Conservation (phyloP, 2,329 filamentous ascomycete genomes). For the Cordyceps tenuipes region DNA sequence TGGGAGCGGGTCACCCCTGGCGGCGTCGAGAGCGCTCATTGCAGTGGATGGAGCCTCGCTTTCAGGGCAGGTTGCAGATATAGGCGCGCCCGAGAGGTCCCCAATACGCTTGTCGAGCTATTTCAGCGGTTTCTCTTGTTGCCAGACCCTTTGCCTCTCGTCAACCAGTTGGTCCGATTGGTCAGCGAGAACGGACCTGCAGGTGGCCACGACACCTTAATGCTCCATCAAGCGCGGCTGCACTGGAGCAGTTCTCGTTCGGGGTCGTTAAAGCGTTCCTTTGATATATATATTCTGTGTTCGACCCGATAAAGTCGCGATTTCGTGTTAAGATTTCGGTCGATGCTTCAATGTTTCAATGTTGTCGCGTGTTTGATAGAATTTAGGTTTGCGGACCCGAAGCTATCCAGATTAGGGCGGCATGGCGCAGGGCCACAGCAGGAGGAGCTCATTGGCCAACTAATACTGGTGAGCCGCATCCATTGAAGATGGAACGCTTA, state of each 20-base stretch:
- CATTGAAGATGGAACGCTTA: too few relatives aligned
- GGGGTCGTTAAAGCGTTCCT: too few relatives aligned
- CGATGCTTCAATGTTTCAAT: neutral
- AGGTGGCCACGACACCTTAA: neutral
- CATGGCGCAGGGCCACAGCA: neutral
- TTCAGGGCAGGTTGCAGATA: neutral
- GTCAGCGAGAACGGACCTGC: neutral
- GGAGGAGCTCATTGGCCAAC: slow-evolving; percentile 7
- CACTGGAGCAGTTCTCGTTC: neutral
- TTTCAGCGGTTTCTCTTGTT: neutral
- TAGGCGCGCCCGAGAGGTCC: neutral
- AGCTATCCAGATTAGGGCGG: slow-evolving; percentile 7
- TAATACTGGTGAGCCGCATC: neutral
- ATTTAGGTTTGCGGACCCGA: neutral
- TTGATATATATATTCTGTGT: neutral
- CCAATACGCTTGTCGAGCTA: neutral
- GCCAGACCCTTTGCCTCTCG: neutral
- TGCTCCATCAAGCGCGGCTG: slow-evolving; percentile 5
- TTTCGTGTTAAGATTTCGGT: neutral
- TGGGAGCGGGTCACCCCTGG: neutral
- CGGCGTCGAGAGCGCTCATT: neutral
- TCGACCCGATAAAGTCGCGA: neutral
- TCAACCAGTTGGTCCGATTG: neutral
- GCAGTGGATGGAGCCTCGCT: neutral
- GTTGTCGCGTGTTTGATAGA: slow-evolving; percentile 9